Base-by-base conservation (phyloP, 345 rosid genomes). In the Eucalyptus curtisii region DNA sequence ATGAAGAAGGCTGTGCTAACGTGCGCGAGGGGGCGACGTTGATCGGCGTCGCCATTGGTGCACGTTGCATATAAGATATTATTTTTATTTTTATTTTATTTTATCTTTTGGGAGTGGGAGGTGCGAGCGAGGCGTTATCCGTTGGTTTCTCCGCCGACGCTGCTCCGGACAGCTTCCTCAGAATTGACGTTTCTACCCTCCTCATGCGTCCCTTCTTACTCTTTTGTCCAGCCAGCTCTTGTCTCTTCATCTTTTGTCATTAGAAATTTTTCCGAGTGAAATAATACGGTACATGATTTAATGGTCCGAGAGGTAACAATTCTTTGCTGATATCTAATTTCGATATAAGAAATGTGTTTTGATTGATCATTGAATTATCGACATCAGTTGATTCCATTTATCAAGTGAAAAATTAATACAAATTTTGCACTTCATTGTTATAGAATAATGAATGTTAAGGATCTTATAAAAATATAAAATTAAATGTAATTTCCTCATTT, bases 381-480 rank as follows among this genome's bases (percentile, higher is more conserved):
- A 27, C 31, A 61, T 61, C 4, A 13, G 0, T 30, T 1, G 2
- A 64, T 64, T n/a, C 10, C 37, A n/a, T 64, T 64, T 15, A 15
- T 14, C 20, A 3, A 0, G 4, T n/a, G 0, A 76, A 20, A 76
- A 76, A 40, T 7, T 7, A 25, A 0, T 1, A 11, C 0, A 44
- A 12, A 4, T 0, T 6, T 37, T 0, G 8, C 15, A 1, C 45
- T 37, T 37, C 25, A 71, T 5, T 3, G 8, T 40, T 19, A 3
- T 19, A 10, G 27, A 2, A 71, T 37, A 19, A 71, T 20, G 3
- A 2, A 5, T 37, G 45, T 2, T 20, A 10, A 37, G 15, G 9
- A 40, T 76, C 30, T 20, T 76, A 76, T 3, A 10, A 76, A 76
- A 76, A 76, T 76, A 25, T 20, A 76, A 76, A 20, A 76, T 37